Evolutionary conservation across 371 early-diverging fungal genomes (phyloP).

Genomic region (Zopfochytrium polystomum): DNA sequence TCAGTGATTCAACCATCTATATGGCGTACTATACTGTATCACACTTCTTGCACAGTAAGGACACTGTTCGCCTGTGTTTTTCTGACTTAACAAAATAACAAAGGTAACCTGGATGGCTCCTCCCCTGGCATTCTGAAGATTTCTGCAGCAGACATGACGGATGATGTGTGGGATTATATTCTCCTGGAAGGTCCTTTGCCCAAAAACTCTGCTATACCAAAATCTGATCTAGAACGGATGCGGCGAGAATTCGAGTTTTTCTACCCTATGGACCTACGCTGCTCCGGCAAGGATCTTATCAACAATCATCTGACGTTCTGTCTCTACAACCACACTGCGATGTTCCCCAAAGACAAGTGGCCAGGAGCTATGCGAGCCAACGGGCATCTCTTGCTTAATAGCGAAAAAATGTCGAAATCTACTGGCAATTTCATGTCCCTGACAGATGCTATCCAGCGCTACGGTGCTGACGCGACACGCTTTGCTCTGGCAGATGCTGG

Average conservation of each 20-base stretch:
- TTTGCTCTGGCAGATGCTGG: slow-evolving; percentile 95
- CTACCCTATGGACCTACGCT: slow-evolving; percentile 98
- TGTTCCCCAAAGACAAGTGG: slow-evolving; percentile 95
- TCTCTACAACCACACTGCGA: slow-evolving; percentile 97
- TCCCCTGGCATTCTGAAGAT: slow-evolving; percentile 82
- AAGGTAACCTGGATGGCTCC: slow-evolving; percentile 78
- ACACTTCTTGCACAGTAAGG: slow-evolving; percentile 82
- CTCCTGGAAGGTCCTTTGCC: slow-evolving; percentile 70
- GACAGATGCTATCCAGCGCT: slow-evolving; percentile 79
- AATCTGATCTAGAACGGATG: slow-evolving; percentile 66
- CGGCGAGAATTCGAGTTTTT: slow-evolving; percentile 93
- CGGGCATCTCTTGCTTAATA: slow-evolving; percentile 97
- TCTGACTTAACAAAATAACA: background rate
- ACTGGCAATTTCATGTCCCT: slow-evolving; percentile 99
- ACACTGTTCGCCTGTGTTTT: background rate
- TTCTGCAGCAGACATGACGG: slow-evolving; percentile 81
- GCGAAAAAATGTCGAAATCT: slow-evolving; percentile 99
- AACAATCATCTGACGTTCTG: slow-evolving; percentile 99
- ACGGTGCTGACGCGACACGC: slow-evolving; percentile 97
- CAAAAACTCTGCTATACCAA: slow-evolving; percentile 57
- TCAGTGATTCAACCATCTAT: slow-evolving; percentile 99
- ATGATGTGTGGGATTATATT: slow-evolving; percentile 95
- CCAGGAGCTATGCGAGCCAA: slow-evolving; percentile 93
- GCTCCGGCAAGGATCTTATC: slow-evolving; percentile 98
- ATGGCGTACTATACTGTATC: slow-evolving; percentile 99